A percentile compares a stretch with the other conserved stretches of the same genome.
phyloP scores from a whole-genome alignment of 148 eudicot species.

The Persicaria tinctoria region DNA sequence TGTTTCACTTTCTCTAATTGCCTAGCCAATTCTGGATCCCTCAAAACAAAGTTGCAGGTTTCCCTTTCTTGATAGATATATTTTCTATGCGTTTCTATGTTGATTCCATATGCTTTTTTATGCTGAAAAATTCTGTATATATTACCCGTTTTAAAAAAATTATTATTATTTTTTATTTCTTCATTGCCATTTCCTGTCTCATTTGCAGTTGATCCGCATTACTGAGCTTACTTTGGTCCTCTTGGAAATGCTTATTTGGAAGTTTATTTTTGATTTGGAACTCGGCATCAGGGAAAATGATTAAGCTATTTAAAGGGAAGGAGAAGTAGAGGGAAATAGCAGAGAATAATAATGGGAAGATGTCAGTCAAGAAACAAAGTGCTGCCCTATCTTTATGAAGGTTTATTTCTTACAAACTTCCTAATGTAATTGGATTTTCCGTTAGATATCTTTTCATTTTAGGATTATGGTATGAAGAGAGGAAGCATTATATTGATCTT shows the following conservation, averaged over 20 bases:
- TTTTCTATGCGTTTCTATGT: not conserved
- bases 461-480: not conserved
- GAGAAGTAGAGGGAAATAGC: constrained; percentile 68
- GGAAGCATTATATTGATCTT: not conserved
- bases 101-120: not conserved
- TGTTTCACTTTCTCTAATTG: not conserved
- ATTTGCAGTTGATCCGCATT: not conserved
- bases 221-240: not conserved
- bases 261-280: constrained; percentile 3
- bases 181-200: not conserved
- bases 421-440: not conserved
- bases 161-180: not conserved
- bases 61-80: not conserved
- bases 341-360: constrained; percentile 57
- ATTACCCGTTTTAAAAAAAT: not conserved
- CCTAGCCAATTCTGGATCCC: not conserved
- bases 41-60: not conserved
- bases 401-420: constrained; percentile 18
- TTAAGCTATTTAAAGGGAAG: constrained; percentile 71
- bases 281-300: constrained; percentile 44
- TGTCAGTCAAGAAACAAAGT: constrained; percentile 66
- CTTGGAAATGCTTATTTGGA: not conserved
- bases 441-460: not conserved
- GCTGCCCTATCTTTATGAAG: constrained; percentile 88
- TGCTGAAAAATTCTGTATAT: not conserved